Conservation (phyloP, 2,329 filamentous ascomycete genomes). For the Diaporthe citriasiana region DNA sequence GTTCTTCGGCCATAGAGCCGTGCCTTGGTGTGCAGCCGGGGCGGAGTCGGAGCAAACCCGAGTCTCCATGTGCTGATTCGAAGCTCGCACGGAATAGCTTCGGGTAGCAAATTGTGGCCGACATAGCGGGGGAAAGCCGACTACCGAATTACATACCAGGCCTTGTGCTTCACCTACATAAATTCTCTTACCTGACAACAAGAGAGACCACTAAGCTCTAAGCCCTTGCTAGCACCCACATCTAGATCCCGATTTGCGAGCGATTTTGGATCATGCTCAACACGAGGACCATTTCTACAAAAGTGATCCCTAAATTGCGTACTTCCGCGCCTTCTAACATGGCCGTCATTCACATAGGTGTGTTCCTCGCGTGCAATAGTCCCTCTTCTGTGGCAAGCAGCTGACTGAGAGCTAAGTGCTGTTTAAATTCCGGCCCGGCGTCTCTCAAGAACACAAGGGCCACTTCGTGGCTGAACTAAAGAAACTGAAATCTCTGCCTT, state of each 20-base stretch:
- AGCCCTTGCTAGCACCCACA: background rate
- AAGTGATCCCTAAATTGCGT: background rate
- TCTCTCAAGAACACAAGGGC: conserved; percentile 57
- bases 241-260: background rate
- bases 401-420: conserved; percentile 54
- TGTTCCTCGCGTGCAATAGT: background rate
- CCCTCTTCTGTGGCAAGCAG: background rate
- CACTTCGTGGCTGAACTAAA: conserved; percentile 63
- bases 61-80: background rate
- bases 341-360: conserved; percentile 24
- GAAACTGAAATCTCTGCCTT: conserved; percentile 62
- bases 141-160: background rate
- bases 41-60: conserved; percentile 20
- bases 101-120: conserved; percentile 11
- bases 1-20: background rate
- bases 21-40: background rate
- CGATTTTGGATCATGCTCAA: background rate
- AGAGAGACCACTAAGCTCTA: background rate
- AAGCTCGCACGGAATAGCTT: background rate
- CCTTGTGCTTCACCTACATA: background rate
- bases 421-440: conserved; percentile 63
- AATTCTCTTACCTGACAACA: background rate
- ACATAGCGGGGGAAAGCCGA: conserved; percentile 22
- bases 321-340: background rate
- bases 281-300: background rate